Base-by-base conservation (phyloP, 805 yeast genomes). In the Spencermartinsiella europaea region DNA sequence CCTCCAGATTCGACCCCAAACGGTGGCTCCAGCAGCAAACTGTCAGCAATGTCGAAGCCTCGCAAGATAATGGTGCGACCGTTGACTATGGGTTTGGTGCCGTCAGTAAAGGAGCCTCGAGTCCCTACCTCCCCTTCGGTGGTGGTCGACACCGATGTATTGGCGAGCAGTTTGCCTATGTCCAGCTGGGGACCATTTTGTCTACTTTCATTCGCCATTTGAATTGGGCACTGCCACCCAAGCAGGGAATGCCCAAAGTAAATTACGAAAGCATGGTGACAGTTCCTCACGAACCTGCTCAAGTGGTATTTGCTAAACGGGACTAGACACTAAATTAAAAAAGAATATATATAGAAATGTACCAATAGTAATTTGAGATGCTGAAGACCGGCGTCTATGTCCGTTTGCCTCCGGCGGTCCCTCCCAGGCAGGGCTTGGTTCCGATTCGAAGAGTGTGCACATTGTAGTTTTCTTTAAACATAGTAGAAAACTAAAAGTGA, bases 111-210 rank as follows among this genome's bases (percentile, higher is more conserved):
- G 99, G 98, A 70, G 98, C 91, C 44, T 73, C 86, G 25, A 87
- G 96, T 37, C 96, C 98, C 49, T 93, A 88, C 70, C 79, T 93
- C 65, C 99, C 99, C 46, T 93, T 93, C 62, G 99, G 99, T 58
- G 99, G 98, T 68, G 99, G 99, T 57, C 85, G 99, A 76, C 99
- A 93, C 68, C 85, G 99, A 73, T 93, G 99, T 72, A 91, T 93
- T 62, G 99, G 99, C 65, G 99, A 93, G 70, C 98, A 91, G 66
- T 93, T 93, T 71, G 99, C 99, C 21, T 87, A 82, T 67, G 81
- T 83, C 56, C 99, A 93, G 74, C 77, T 93, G 55, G 96, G 96
- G 42, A 81, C 93, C 42, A 74, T 93, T 50, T 72, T 93, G 62
- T 69, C 86, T 34, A 78, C 88, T 15, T 85, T 74, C 64, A 75